Percentiles rank a stretch among this genome's conserved stretches.
These are phyloP conservation scores for Stropharia rugosoannulata DNA, from an alignment of 768 basidiomycete species.

Conservation along the genomic window DNA sequence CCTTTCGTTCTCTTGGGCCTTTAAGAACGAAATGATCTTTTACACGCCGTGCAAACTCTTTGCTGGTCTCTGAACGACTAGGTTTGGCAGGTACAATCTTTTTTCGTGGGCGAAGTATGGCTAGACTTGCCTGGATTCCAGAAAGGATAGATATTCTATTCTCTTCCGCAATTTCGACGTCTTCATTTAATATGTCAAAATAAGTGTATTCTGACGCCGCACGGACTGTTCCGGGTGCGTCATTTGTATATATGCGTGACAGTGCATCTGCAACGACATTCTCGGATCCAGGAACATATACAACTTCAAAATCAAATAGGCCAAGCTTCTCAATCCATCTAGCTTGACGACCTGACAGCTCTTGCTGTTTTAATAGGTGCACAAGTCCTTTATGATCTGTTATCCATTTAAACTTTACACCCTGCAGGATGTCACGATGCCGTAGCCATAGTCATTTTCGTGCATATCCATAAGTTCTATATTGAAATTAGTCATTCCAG, in stretches of 20 bases:
- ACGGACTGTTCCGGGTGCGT: not conserved
- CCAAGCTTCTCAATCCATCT: slow-evolving; percentile 28
- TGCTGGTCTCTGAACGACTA: slow-evolving; percentile 10
- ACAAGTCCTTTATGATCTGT: slow-evolving; percentile 25
- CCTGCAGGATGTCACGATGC: slow-evolving; percentile 22
- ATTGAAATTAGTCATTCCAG: too few relatives aligned
- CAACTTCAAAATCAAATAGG: slow-evolving; percentile 6
- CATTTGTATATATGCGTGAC: slow-evolving; percentile 14
- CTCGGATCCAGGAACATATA: slow-evolving; percentile 17
- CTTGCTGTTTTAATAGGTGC: slow-evolving; percentile 24
- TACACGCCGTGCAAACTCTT: slow-evolving; percentile 16
- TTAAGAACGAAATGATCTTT: slow-evolving; percentile 22
- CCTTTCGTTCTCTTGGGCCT: slow-evolving; percentile 17
- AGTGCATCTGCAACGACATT: slow-evolving; percentile 30
- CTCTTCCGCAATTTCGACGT: too few relatives aligned
- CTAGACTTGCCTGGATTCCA: too few relatives aligned
- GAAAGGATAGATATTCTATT: not conserved
- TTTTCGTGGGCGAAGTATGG: too few relatives aligned
- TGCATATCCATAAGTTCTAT: too few relatives aligned
- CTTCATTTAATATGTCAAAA: not conserved
- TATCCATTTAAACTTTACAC: slow-evolving; percentile 19
- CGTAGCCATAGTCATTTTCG: slow-evolving; percentile 3
- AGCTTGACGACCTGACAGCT: slow-evolving; percentile 28
- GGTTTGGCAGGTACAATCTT: not conserved
- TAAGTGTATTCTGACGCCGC: not conserved